Evolutionary conservation across 1,139 yeast genomes (phyloP).

Genomic region (Kurtzmaniella natalensis): DNA sequence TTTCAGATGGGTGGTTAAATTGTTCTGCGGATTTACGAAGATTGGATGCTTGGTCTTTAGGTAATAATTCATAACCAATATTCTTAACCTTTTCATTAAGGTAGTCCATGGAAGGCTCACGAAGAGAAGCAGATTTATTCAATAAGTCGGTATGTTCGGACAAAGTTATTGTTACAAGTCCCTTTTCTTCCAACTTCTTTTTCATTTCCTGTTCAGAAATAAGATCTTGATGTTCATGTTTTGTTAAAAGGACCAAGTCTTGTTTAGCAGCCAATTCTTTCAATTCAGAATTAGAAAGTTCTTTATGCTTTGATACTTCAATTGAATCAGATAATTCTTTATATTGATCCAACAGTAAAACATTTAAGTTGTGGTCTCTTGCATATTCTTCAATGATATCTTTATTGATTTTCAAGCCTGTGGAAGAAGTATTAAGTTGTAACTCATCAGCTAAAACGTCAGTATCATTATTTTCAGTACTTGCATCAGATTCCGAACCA

Average conservation of each 20-base stretch:
- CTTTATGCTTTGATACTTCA: too few relatives aligned
- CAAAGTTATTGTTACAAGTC: constrained; percentile 31
- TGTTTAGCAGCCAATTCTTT: constrained; percentile 18
- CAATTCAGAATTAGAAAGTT: constrained; percentile 19
- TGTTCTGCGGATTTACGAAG: constrained; percentile 13
- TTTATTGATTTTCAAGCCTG: constrained; percentile 18
- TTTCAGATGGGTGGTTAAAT: constrained; percentile 23
- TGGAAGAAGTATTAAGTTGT: neutral
- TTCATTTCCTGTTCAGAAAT: constrained; percentile 33
- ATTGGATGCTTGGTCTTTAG: constrained; percentile 14
- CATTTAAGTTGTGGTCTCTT: constrained; percentile 41
- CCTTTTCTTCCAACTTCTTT: constrained; percentile 24
- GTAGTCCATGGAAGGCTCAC: constrained; percentile 16
- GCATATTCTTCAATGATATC: constrained; percentile 47
- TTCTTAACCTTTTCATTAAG: constrained; percentile 7
- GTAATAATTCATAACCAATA: constrained; percentile 17
- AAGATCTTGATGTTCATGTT: constrained; percentile 24
- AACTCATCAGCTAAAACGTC: constrained; percentile 1
- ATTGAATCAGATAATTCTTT: constrained; percentile 27
- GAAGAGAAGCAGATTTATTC: constrained; percentile 4
- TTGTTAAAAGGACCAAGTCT: constrained; percentile 25
- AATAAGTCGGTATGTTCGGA: constrained; percentile 7
- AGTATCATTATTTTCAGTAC: constrained; percentile 9
- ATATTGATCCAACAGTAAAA: constrained; percentile 47
- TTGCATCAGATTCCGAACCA: constrained; percentile 10